A percentile compares a stretch with the other conserved stretches of the same genome.
Conservation (phyloP, 208 protist species). For the Angomonas ambiguus region DNA sequence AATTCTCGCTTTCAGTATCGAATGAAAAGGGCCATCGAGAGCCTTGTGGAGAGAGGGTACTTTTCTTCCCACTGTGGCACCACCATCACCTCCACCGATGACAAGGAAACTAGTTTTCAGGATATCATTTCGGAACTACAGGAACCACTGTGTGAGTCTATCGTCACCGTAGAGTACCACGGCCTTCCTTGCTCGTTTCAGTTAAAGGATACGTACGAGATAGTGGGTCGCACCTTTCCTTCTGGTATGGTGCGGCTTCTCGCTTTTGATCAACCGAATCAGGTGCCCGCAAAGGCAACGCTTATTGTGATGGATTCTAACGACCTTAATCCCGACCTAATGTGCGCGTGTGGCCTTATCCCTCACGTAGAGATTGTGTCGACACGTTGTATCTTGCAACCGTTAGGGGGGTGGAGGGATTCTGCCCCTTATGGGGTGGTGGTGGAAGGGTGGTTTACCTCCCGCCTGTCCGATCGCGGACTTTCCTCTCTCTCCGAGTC, state of each 20-base stretch:
- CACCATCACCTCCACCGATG: constrained; percentile 12
- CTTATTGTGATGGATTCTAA: neutral
- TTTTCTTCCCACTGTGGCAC: constrained; percentile 35
- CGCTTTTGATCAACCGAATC: neutral
- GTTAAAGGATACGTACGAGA: neutral
- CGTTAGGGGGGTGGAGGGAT: neutral
- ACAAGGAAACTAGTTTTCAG: neutral
- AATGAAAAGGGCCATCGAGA: constrained; percentile 44
- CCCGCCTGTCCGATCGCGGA: neutral
- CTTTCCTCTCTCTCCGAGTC: neutral
- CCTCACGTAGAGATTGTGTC: neutral
- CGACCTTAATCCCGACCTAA: neutral
- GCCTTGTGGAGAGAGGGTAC: constrained; percentile 50
- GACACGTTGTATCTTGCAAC: neutral
- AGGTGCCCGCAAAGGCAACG: neutral
- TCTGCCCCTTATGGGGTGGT: neutral
- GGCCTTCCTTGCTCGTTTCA: neutral
- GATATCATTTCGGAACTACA: neutral
- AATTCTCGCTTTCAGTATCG: constrained; percentile 60
- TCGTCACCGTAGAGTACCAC: neutral
- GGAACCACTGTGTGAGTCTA: neutral
- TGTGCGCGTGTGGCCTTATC: neutral
- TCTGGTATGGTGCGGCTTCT: neutral
- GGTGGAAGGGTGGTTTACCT: neutral
- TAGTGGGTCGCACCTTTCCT: neutral